phyloP scores from a whole-genome alignment of 352 stramenopile genomes.

The Pelagophyceae sp. region DNA sequence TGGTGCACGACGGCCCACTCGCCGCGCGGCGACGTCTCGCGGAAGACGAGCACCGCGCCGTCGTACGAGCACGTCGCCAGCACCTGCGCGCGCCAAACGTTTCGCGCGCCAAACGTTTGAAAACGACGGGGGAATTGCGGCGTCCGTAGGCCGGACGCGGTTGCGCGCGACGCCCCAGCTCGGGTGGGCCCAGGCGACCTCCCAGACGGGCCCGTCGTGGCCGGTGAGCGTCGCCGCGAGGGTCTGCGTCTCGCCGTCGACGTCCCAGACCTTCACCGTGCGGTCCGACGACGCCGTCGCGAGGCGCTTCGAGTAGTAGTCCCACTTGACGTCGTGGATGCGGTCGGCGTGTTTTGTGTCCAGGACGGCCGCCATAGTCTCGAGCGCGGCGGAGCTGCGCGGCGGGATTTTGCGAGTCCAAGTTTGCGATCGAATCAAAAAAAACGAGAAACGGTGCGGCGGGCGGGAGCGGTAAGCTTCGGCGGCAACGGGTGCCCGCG shows the following conservation, averaged over 20 bases:
- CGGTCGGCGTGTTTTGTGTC: slow-evolving; percentile 97
- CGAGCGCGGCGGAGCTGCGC: no score
- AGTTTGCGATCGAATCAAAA: no score
- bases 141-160: no score
- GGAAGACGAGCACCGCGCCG: slow-evolving; percentile 90
- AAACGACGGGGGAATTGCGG: no score
- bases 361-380: slow-evolving; percentile 47
- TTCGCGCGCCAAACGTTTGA: no score
- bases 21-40: slow-evolving; percentile 72
- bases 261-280: slow-evolving; percentile 93
- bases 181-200: slow-evolving; percentile 96
- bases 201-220: slow-evolving; percentile 93
- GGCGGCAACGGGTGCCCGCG: no score
- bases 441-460: no score
- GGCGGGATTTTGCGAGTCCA: no score
- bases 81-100: slow-evolving; percentile 58
- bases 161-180: slow-evolving; percentile 71
- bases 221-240: slow-evolving; percentile 56
- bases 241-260: slow-evolving; percentile 63
- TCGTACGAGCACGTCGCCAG: slow-evolving; percentile 96
- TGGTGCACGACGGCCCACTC: slow-evolving; percentile 86
- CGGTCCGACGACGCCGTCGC: slow-evolving; percentile 94
- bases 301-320: slow-evolving; percentile 98
- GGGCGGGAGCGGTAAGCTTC: no score
- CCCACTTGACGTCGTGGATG: slow-evolving; percentile 92